phyloP scores from a whole-genome alignment of 108 stramenopile species.

The Fragilaria radians region DNA sequence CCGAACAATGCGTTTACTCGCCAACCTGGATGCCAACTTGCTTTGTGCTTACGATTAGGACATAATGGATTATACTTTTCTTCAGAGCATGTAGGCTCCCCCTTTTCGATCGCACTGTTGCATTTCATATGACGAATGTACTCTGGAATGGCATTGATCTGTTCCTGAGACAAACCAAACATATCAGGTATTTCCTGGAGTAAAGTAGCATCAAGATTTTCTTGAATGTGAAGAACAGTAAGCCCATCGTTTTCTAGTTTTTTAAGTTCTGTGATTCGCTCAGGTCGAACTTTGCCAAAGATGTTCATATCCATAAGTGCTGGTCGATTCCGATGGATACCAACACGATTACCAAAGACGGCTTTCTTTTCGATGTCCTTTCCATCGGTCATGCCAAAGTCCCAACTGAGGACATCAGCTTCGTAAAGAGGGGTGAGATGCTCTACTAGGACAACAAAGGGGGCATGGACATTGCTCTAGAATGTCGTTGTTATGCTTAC shows the following conservation, averaged over 20 bases:
- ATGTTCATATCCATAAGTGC: conserved; percentile 15
- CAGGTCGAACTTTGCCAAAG: neutral
- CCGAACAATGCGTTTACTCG: conserved; percentile 35
- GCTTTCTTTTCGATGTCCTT: neutral
- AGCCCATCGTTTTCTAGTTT: conserved; percentile 15
- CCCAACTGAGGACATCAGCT: conserved; percentile 37
- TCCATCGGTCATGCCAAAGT: conserved; percentile 52
- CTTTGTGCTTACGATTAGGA: conserved; percentile 6
- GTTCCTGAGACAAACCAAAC: conserved; percentile 10
- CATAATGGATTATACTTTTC: conserved; percentile 10
- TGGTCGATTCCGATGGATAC: conserved; percentile 22
- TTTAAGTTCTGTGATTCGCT: conserved; percentile 8
- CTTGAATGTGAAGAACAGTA: conserved; percentile 14
- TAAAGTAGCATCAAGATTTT: neutral
- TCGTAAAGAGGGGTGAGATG: conserved; percentile 1
- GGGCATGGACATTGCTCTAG: conserved; percentile 28
- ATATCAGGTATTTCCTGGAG: conserved; percentile 24
- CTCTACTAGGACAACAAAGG: conserved; percentile 13
- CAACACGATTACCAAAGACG: conserved; percentile 22
- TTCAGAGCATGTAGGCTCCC: conserved; percentile 31
- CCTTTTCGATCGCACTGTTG: conserved; percentile 26
- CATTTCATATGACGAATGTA: conserved; percentile 36
- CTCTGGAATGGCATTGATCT: conserved; percentile 23
- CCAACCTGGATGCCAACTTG: conserved; percentile 57
- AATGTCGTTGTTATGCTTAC: neutral